These are phyloP conservation scores for Fusarium metavorans DNA, from an alignment of 2,329 filamentous ascomycete genomes.

Conservation along the genomic window DNA sequence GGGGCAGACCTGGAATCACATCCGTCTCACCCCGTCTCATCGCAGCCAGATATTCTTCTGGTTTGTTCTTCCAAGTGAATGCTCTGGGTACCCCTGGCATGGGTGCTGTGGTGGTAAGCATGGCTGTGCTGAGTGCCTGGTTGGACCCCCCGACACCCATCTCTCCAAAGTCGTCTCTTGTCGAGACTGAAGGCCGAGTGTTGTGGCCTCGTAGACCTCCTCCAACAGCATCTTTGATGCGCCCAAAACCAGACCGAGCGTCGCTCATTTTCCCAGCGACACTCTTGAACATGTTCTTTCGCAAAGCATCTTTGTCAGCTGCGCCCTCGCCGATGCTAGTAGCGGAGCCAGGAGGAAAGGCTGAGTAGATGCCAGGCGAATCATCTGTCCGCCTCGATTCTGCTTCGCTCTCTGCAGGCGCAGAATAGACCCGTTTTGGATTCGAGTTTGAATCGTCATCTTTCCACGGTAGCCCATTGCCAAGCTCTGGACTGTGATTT, in stretches of 20 bases:
- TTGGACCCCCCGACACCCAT: slow-evolving; percentile 30
- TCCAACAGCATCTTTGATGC: slow-evolving; percentile 88
- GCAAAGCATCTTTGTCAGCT: slow-evolving; percentile 68
- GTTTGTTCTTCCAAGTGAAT: slow-evolving; percentile 75
- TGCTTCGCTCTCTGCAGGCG: slow-evolving; percentile 65
- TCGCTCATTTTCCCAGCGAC: slow-evolving; percentile 84
- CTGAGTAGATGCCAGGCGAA: slow-evolving; percentile 56
- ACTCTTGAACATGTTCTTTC: slow-evolving; percentile 79
- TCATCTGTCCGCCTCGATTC: slow-evolving; percentile 61
- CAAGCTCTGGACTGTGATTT: slow-evolving; percentile 60
- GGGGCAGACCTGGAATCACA: slow-evolving; percentile 39
- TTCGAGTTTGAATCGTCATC: slow-evolving; percentile 59
- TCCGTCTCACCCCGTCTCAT: slow-evolving; percentile 53
- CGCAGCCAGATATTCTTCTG: slow-evolving; percentile 66
- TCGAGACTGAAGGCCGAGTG: slow-evolving; percentile 61
- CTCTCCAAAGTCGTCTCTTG: slow-evolving; percentile 65
- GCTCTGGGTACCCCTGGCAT: slow-evolving; percentile 57
- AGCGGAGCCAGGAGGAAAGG: slow-evolving; percentile 58
- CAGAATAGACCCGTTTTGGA: slow-evolving; percentile 63
- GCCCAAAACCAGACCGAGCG: slow-evolving; percentile 83
- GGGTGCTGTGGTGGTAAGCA: slow-evolving; percentile 52
- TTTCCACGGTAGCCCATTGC: slow-evolving; percentile 65
- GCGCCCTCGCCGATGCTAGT: slow-evolving; percentile 61
- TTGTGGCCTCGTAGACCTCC: slow-evolving; percentile 65
- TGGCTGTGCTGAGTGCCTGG: slow-evolving; percentile 34